A percentile compares a stretch with the other conserved stretches of the same genome.
phyloP scores from a whole-genome alignment of 371 early-diverging fungal genomes.

The Mortierella polycephala region DNA sequence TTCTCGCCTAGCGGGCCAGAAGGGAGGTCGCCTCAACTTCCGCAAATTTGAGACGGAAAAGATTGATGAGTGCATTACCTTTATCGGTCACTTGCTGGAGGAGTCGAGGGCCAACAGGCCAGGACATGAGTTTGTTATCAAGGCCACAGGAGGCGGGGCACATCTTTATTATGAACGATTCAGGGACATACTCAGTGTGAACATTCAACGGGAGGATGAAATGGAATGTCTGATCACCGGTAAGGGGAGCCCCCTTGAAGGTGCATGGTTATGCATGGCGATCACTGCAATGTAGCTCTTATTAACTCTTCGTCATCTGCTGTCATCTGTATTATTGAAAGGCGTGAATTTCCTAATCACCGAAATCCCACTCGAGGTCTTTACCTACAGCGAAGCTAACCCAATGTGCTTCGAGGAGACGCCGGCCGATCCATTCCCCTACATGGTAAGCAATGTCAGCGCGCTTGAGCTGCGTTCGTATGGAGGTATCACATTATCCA shows the following conservation, averaged over 20 bases:
- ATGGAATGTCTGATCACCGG: slow-evolving; percentile 88
- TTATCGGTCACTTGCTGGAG: slow-evolving; percentile 77
- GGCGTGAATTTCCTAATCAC: slow-evolving; percentile 93
- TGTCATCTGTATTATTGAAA: slow-evolving; percentile 11
- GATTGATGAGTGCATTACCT: slow-evolving; percentile 89
- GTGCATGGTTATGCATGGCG: background rate
- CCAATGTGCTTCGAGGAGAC: slow-evolving; percentile 87
- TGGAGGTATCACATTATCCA: background rate
- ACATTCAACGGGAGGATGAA: slow-evolving; percentile 85
- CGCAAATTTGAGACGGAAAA: slow-evolving; percentile 94
- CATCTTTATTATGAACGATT: slow-evolving; percentile 74
- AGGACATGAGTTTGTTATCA: slow-evolving; percentile 61
- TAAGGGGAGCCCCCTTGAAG: slow-evolving; percentile 24
- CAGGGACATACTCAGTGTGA: slow-evolving; percentile 71
- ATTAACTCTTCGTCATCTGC: background rate
- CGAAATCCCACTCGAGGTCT: slow-evolving; percentile 96
- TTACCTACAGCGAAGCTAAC: slow-evolving; percentile 83
- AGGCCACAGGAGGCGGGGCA: slow-evolving; percentile 92
- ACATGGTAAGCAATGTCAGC: slow-evolving; percentile 66
- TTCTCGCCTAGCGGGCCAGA: slow-evolving; percentile 60
- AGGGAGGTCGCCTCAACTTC: slow-evolving; percentile 93
- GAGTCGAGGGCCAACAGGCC: slow-evolving; percentile 55
- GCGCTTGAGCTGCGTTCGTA: background rate
- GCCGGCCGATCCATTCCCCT: slow-evolving; percentile 79
- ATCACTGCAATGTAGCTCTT: too few relatives aligned